A percentile compares a stretch with the other conserved stretches of the same genome.
Conservation (phyloP, 2,329 filamentous ascomycete genomes). For the Calonectria crousiana region DNA sequence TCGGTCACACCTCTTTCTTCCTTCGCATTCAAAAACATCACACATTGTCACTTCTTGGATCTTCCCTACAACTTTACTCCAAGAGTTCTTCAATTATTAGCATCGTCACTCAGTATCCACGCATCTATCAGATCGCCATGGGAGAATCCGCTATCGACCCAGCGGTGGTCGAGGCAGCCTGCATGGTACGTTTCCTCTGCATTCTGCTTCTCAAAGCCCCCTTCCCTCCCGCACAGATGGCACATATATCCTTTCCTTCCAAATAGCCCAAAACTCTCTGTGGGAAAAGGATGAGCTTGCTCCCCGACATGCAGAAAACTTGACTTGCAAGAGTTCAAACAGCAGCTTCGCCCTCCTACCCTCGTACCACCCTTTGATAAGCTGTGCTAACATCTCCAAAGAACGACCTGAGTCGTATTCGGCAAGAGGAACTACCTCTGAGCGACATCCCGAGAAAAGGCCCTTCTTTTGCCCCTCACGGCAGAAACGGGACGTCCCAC, state of each 20-base stretch:
- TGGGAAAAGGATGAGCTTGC: too few relatives aligned
- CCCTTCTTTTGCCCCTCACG: conserved; percentile 25
- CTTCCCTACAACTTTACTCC: neutral
- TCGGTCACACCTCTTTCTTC: neutral
- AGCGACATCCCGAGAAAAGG: conserved; percentile 21
- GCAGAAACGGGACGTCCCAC: conserved; percentile 27
- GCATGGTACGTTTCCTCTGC: conserved; percentile 33
- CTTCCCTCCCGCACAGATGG: neutral
- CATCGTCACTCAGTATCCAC: neutral
- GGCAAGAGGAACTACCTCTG: conserved; percentile 43
- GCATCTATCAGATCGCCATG: conserved; percentile 25
- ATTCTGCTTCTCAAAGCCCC: neutral
- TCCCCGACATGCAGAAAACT: too few relatives aligned
- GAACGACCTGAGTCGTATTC: conserved; percentile 38
- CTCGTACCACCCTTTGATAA: neutral
- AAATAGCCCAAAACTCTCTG: too few relatives aligned
- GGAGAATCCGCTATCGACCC: conserved; percentile 22
- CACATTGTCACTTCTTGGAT: neutral
- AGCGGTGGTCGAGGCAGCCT: conserved; percentile 16
- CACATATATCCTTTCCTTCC: neutral
- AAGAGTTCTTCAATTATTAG: neutral
- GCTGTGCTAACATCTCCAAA: conserved; percentile 7
- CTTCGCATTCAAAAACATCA: conserved; percentile 13
- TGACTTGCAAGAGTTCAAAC: neutral
- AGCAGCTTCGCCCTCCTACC: neutral